Evolutionary conservation across 441 rosid genomes (phyloP), one percentile per base, ranked within the genome.

Genomic region (Syzygium syzygioides): DNA sequence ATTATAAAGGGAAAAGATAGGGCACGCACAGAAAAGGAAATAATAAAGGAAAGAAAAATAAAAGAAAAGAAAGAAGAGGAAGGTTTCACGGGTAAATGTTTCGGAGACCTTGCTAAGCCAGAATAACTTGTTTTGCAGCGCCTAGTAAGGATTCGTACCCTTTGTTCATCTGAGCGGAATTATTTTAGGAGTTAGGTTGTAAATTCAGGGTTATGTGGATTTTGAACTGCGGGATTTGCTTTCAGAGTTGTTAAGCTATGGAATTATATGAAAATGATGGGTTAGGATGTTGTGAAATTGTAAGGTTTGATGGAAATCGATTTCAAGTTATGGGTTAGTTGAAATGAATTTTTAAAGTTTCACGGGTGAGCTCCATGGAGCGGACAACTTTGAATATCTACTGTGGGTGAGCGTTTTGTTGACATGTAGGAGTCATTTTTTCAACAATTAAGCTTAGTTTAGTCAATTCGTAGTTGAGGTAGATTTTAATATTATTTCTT

Each of bases 331-430:
- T 1, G 9, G 4, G 14, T 28, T 14, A 60, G 18, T 28, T 2
- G 0, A n/a, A 62, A 62, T 8, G 4, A 62, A 62, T n/a, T n/a
- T 62, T 28, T 62, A n/a, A 62, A 62, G 18, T 62, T 62, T 62
- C 1, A 7, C 9, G 0, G 6, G 34, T 1, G 0, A 62, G 68
- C 19, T 1, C 7, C 9, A 3, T 18, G n/a, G 1, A 60, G 32
- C 4, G 3, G 4, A 13, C 2, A 60, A 8, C 30, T 60, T 13
- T 28, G 17, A 60, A 60, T 28, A 60, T 28, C 0, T 28, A 28
- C 32, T 60, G 13, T 28, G 68, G 34, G 15, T 15, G 12, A 11
- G 64, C 7, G 28, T 26, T 59, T 59, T 11, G 30, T 59, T 59
- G 7, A 59, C 7, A 0, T 1, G 2, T 1, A 26, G 28, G 30